Base-by-base conservation (phyloP, 306 rosid genomes). In the Ceratonia siliqua region DNA sequence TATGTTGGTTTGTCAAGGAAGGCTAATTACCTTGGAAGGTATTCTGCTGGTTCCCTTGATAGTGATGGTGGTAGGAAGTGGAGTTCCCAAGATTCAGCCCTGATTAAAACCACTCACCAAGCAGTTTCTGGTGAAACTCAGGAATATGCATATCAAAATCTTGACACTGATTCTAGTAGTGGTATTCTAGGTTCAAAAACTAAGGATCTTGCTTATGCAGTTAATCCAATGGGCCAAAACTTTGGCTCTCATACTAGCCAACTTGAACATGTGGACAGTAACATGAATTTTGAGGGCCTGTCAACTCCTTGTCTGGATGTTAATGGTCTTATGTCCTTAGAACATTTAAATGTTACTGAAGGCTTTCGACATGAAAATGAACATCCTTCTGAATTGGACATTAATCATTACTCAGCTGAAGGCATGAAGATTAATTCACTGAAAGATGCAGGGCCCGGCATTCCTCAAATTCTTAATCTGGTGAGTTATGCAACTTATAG, bases 1-100 rank as follows among this genome's bases (percentile, higher is more conserved):
- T 87, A 86, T 72, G 77, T 70, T 68, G 86, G 93, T 68, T 80
- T 79, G 59, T 81, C 98, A 62, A 86, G 93, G 88, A 95, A 92
- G 82, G 89, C 84, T 74, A 80, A 86, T 43, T 87, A 86, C 79
- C 81, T 82, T 61, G 89, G 96, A 62, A 90, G 97, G 84, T 92
- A 92, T 79, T 95, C 97, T 58, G 97, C 93, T 75, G 96, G 98
- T 89, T 92, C 99, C 45, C 74, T 89, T 72, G 99, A 95, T 69
- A 45, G 86, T 62, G 97, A 90, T 68, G 63, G 90, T 77, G 96
- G 94, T 32, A 87, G 97, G 82, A 95, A 95, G 78, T 95, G 99
- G 99, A 88, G 89, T 85, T 90, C 92, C 84, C 98, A 88, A 76
- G 97, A 94, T 77, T 84, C 94, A 72, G 77, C 85, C 71, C 59